phyloP scores from a whole-genome alignment of 441 rosid species.

The Capsella rubella region DNA sequence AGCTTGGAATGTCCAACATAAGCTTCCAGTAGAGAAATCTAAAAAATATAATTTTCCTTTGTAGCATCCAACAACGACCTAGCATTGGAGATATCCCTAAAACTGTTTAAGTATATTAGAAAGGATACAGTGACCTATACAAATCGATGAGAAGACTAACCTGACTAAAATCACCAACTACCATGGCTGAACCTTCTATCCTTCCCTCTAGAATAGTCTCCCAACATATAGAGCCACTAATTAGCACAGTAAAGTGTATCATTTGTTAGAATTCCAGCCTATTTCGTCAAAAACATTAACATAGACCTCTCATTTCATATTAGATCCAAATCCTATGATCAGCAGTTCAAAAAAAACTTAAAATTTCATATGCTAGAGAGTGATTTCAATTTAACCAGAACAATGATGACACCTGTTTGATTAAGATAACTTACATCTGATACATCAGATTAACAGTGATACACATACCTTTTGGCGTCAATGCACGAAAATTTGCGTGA shows the following conservation, averaged over 20 bases:
- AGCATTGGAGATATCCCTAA: conserved; percentile 34
- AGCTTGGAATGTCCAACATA: conserved; percentile 87
- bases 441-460: conserved; percentile 17
- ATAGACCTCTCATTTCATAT: conserved; percentile 13
- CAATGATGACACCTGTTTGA: background rate
- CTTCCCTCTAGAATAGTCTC: conserved; percentile 77
- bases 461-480: conserved; percentile 71
- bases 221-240: conserved; percentile 87
- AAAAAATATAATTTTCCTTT: conserved; percentile 82
- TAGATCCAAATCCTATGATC: conserved; percentile 10
- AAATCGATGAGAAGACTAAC: conserved; percentile 49
- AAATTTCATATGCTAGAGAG: conserved; percentile 23
- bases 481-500: conserved; percentile 70
- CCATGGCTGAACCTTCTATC: conserved; percentile 85
- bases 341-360: conserved; percentile 2
- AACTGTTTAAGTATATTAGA: conserved; percentile 22
- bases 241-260: conserved; percentile 33
- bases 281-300: background rate
- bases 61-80: conserved; percentile 97
- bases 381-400: background rate
- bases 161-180: conserved; percentile 82
- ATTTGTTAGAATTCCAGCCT: conserved; percentile 35
- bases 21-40: conserved; percentile 67
- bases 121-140: conserved; percentile 37
- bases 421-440: background rate